Percentiles rank a stretch among this genome's conserved stretches.
phyloP scores from a whole-genome alignment of 2,329 filamentous ascomycete species.

The Cladosporium phlei region DNA sequence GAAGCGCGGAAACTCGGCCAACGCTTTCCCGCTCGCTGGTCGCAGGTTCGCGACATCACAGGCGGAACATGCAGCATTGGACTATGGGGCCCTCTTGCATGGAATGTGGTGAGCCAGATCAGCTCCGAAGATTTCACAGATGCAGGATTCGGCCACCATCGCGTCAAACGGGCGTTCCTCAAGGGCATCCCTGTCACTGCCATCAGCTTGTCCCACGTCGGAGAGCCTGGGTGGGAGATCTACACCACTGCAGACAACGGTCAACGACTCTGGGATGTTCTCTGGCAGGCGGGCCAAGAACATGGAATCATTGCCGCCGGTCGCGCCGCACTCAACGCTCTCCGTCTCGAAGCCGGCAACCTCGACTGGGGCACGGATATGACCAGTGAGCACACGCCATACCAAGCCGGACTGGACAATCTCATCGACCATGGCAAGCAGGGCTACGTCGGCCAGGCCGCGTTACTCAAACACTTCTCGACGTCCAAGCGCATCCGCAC shows the following conservation, averaged over 20 bases:
- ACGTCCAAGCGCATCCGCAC: slow-evolving; percentile 41
- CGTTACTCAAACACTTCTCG: slow-evolving; percentile 40
- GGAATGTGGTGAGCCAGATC: slow-evolving; percentile 46
- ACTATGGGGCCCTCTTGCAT: slow-evolving; percentile 56
- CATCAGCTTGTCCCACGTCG: slow-evolving; percentile 56
- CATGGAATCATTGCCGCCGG: slow-evolving; percentile 57
- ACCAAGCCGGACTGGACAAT: slow-evolving; percentile 52
- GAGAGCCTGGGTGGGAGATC: slow-evolving; percentile 60
- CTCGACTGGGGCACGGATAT: slow-evolving; percentile 55
- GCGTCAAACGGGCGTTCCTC: slow-evolving; percentile 47
- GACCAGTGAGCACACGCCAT: slow-evolving; percentile 58
- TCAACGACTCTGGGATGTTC: slow-evolving; percentile 53
- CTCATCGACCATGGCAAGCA: slow-evolving; percentile 47
- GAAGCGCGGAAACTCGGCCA: slow-evolving; percentile 49
- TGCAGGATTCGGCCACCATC: slow-evolving; percentile 47
- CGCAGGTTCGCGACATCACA: slow-evolving; percentile 55
- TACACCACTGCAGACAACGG: slow-evolving; percentile 58
- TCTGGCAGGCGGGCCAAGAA: slow-evolving; percentile 51
- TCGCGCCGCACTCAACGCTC: slow-evolving; percentile 53
- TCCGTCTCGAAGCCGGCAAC: slow-evolving; percentile 58
- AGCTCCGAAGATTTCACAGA: slow-evolving; percentile 45
- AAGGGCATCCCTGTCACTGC: slow-evolving; percentile 53
- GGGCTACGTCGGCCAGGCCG: slow-evolving; percentile 49
- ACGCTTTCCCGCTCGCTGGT: slow-evolving; percentile 38
- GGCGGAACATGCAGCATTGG: slow-evolving; percentile 57